Conservation (phyloP, 2,329 filamentous ascomycete genomes). For the Dactylellina parvicollis region DNA sequence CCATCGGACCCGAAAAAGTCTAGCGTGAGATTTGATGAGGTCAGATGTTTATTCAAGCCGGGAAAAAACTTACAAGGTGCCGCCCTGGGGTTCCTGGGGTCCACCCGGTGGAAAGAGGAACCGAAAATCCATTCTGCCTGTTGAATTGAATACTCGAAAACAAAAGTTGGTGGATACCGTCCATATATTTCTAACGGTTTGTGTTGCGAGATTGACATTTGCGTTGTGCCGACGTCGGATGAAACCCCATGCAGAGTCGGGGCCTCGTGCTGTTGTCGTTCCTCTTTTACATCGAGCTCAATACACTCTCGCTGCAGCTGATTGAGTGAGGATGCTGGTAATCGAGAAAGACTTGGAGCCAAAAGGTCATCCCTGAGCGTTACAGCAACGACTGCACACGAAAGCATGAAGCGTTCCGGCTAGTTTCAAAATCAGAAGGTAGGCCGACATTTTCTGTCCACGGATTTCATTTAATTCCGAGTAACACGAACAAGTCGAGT, state of each 20-base stretch:
- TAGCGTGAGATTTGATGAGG: constrained; percentile 20
- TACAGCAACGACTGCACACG: no score
- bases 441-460: no score
- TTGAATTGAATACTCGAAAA: background rate
- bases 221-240: constrained; percentile 34
- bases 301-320: no score
- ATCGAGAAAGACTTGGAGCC: no score
- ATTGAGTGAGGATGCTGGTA: no score
- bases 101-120: constrained; percentile 18
- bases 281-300: background rate
- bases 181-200: background rate
- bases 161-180: background rate
- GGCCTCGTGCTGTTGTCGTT: background rate
- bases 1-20: constrained; percentile 5
- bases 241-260: no score
- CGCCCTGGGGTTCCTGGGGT: constrained; percentile 5
- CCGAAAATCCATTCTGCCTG: constrained; percentile 26
- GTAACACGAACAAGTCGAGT: no score
- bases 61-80: background rate
- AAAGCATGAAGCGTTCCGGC: no score
- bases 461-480: no score
- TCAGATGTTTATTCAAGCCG: constrained; percentile 15
- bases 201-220: background rate
- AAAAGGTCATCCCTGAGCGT: no score
- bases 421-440: no score